phyloP scores from a whole-genome alignment of 140 eudicot genomes.

The Flaveria floridana region DNA sequence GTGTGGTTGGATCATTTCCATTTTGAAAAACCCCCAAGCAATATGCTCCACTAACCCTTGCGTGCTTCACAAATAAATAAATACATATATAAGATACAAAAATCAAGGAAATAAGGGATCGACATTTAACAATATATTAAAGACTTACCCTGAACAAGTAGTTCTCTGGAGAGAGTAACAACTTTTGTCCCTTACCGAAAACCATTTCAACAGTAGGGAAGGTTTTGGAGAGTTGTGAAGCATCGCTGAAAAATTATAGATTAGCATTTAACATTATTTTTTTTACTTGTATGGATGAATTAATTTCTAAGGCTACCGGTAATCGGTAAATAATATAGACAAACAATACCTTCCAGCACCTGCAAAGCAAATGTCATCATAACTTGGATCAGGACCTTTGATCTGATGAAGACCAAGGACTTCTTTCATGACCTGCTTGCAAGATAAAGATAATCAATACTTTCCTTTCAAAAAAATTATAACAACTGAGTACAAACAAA shows the following conservation, averaged over 20 bases:
- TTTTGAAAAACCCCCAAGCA: constrained; percentile 93
- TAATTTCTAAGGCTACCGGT: not conserved
- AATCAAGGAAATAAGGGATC: not conserved
- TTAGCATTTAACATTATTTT: constrained; percentile 15
- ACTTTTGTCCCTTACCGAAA: constrained; percentile 72
- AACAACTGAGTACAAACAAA: not conserved
- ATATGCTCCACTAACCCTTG: constrained; percentile 88
- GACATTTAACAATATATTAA: not conserved
- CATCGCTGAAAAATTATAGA: constrained; percentile 50
- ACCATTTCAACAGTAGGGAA: constrained; percentile 94
- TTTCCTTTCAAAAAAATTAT: not conserved
- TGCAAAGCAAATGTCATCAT: constrained; percentile 88
- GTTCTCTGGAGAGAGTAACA: constrained; percentile 84
- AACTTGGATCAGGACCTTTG: constrained; percentile 93
- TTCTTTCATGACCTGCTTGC: constrained; percentile 67
- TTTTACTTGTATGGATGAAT: not conserved
- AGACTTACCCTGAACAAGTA: constrained; percentile 78
- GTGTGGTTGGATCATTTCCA: constrained; percentile 94
- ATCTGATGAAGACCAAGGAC: constrained; percentile 58
- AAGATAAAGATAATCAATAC: constrained; percentile 15
- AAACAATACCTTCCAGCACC: constrained; percentile 86
- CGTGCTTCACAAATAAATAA: constrained; percentile 52
- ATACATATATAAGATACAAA: not conserved
- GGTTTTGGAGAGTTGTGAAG: constrained; percentile 63
- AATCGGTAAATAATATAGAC: not conserved